Conservation (phyloP, 1,284 basidiomycete species). For the Puccinia horiana region DNA sequence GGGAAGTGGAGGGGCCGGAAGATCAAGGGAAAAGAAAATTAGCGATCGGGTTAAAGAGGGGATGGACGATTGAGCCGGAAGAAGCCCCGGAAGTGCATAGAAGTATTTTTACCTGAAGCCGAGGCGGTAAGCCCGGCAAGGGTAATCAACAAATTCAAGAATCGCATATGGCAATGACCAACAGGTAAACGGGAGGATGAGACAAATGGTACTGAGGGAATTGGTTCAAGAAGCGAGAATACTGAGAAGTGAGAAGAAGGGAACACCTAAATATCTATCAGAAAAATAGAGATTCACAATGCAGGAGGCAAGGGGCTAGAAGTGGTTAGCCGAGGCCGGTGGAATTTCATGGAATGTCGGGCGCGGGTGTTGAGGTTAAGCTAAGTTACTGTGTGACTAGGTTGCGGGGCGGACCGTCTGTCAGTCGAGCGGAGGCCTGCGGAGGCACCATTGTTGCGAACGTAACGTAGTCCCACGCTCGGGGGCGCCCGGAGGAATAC, state of each 20-base stretch:
- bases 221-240: neutral
- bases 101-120: constrained; percentile 5
- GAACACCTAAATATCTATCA: too few relatives aligned
- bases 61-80: neutral
- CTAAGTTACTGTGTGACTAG: neutral
- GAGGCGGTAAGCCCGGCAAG: constrained; percentile 19
- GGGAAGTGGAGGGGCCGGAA: neutral
- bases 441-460: too few relatives aligned
- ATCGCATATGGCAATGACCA: neutral
- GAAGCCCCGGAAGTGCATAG: neutral
- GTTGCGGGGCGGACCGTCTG: neutral
- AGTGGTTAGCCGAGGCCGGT: neutral
- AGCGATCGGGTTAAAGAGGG: neutral
- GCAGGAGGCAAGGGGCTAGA: neutral
- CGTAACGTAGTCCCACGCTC: too few relatives aligned
- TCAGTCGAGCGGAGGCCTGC: neutral
- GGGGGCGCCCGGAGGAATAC: too few relatives aligned
- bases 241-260: neutral
- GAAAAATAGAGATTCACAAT: too few relatives aligned
- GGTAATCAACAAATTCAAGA: neutral
- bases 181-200: neutral
- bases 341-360: neutral
- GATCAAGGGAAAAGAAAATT: neutral
- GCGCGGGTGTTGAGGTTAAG: neutral
- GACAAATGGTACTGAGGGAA: neutral